Base-by-base conservation (phyloP, 139 green algal species). In the Chlorella sp. region DNA sequence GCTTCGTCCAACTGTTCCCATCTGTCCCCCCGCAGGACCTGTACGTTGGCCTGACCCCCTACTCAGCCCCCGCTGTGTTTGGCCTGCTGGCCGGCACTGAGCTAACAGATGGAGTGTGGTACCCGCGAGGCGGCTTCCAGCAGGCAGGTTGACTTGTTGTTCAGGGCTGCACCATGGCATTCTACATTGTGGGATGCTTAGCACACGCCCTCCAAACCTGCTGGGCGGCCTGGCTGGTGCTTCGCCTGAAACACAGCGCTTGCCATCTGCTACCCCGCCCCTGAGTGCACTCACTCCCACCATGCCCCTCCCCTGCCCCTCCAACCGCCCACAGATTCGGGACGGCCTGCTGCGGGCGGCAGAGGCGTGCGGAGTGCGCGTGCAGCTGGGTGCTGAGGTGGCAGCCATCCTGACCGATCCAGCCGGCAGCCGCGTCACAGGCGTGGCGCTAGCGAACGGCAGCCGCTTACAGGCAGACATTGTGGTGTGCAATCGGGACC, bases 11-110 rank as follows among this genome's bases (percentile, higher is more conserved):
- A n/a, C n/a, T n/a, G n/a, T n/a, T 32, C 0, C 56, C 2, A 14
- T 43, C 7, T 7, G 9, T 41, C 0, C 43, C 43, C 43, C 28
- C 48, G 40, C 89, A 96, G 88, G 93, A 97, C 83, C 86, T 98
- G 67, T 98, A 98, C 76, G 95, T 98, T 20, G 95, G 94, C 28
- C 84, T 98, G 1, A 88, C 80, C n/a, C 95, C 95, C 5, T 94
- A 95, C 88, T 91, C 83, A 22, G 95, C 95, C 0, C 95, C 95
- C 5, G 94, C 90, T 1, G 94, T 95, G 51, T 98, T 96, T 89
- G 91, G 76, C 62, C 81, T 98, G 68, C 90, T 98, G 41, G 95
- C 94, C 0, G 95, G 92, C 38, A 98, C 95, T 13, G 95, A 98
- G 87, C 84, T 98, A 40, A 96, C 89, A 14, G 95, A 98, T 70